These are phyloP conservation scores for Fusarium nisikadoi DNA, from an alignment of 2,329 filamentous ascomycete species.

Conservation along the genomic window DNA sequence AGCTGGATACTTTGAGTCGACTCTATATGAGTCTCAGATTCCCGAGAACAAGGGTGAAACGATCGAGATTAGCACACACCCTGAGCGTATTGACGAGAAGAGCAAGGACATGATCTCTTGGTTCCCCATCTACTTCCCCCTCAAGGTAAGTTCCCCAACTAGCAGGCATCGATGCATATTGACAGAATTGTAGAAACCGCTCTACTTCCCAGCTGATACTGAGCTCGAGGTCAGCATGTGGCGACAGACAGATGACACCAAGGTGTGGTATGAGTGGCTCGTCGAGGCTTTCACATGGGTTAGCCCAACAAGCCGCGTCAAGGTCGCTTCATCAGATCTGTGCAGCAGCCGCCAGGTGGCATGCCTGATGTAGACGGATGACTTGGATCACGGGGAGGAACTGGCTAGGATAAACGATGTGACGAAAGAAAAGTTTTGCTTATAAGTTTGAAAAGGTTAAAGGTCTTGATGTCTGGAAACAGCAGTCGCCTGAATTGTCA, in stretches of 20 bases:
- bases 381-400: background rate
- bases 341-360: slow-evolving; percentile 76
- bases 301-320: slow-evolving; percentile 69
- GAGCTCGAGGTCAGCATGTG: slow-evolving; percentile 95
- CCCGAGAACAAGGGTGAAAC: slow-evolving; percentile 55
- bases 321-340: slow-evolving; percentile 72
- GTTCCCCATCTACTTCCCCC: slow-evolving; percentile 98
- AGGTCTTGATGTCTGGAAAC: background rate
- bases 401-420: slow-evolving; percentile 6
- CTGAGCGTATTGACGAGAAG: slow-evolving; percentile 90
- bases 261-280: slow-evolving; percentile 99
- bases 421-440: slow-evolving; percentile 31
- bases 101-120: slow-evolving; percentile 98
- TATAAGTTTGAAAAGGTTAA: background rate
- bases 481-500: slow-evolving; percentile 21
- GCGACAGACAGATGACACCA: slow-evolving; percentile 92
- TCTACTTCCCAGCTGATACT: slow-evolving; percentile 85
- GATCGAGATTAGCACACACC: slow-evolving; percentile 91
- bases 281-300: slow-evolving; percentile 83
- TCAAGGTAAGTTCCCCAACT: slow-evolving; percentile 73
- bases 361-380: slow-evolving; percentile 71
- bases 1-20: slow-evolving; percentile 94
- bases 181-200: slow-evolving; percentile 70
- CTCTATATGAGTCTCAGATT: slow-evolving; percentile 76
- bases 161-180: background rate